Evolutionary conservation across 768 basidiomycete genomes (phyloP).

Genomic region (Clitopilus passeckerianus): DNA sequence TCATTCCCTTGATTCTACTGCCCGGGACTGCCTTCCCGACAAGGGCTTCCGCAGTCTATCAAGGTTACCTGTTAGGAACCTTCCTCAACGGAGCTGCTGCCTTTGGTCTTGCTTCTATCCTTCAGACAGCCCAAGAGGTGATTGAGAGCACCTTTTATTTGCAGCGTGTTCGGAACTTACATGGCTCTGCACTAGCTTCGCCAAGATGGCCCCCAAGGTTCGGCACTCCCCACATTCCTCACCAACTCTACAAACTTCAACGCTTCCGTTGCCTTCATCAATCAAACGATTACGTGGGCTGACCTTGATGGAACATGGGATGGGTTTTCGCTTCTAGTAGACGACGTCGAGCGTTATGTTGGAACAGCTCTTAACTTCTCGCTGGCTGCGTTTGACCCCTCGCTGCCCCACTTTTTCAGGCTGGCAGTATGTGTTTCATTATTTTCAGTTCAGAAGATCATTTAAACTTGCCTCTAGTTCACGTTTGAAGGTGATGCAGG

Average conservation of each 20-base stretch:
- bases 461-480: constrained; percentile 31
- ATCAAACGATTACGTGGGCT: constrained; percentile 58
- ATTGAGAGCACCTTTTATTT: not conserved
- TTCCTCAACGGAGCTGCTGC: constrained; percentile 78
- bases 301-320: constrained; percentile 55
- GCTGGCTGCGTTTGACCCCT: constrained; percentile 53
- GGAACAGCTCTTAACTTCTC: constrained; percentile 69
- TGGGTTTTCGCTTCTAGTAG: constrained; percentile 75
- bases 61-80: constrained; percentile 78
- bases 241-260: constrained; percentile 74
- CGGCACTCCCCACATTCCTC: constrained; percentile 63
- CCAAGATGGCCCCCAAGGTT: constrained; percentile 67
- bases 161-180: constrained; percentile 3
- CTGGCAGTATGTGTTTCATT: constrained; percentile 54
- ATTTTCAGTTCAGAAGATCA: constrained; percentile 2
- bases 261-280: constrained; percentile 42
- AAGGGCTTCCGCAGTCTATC: constrained; percentile 71
- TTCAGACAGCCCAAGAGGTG: constrained; percentile 72
- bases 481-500: constrained; percentile 43
- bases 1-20: constrained; percentile 68
- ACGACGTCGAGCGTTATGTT: constrained; percentile 80
- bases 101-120: constrained; percentile 75
- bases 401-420: constrained; percentile 73
- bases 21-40: constrained; percentile 82
- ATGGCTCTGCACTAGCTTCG: constrained; percentile 43